These are phyloP conservation scores for Moniliophthora roreri DNA, from an alignment of 1,284 basidiomycete species.

Conservation along the genomic window DNA sequence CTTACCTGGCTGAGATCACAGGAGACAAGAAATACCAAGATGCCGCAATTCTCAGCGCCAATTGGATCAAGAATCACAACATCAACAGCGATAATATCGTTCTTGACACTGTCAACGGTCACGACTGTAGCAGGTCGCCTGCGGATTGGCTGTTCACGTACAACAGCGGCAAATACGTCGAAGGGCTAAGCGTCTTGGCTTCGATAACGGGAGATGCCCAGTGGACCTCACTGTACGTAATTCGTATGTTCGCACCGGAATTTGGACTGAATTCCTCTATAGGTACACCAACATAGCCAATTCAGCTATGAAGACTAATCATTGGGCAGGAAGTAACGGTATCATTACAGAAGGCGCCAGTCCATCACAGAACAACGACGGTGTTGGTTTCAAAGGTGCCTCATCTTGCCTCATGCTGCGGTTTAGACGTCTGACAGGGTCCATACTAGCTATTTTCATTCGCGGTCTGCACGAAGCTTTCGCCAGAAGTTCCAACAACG, in stretches of 20 bases:
- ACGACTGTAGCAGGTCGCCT: constrained; percentile 43
- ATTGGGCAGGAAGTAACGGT: constrained; percentile 45
- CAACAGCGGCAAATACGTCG: constrained; percentile 51
- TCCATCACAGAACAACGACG: constrained; percentile 39
- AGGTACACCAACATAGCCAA: constrained; percentile 40
- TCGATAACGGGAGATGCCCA: constrained; percentile 38
- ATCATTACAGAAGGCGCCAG: constrained; percentile 49
- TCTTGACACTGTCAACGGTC: constrained; percentile 44
- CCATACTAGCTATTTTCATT: constrained; percentile 39
- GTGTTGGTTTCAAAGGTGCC: constrained; percentile 49
- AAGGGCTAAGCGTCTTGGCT: constrained; percentile 44
- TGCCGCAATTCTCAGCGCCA: constrained; percentile 43
- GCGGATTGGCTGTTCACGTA: constrained; percentile 48
- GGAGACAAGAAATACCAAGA: constrained; percentile 41
- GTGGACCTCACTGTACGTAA: constrained; percentile 38
- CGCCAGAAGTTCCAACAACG: constrained; percentile 33
- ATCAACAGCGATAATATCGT: constrained; percentile 40
- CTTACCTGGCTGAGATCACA: constrained; percentile 46
- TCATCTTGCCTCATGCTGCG: not conserved
- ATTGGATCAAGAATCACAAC: constrained; percentile 47
- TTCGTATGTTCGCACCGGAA: no score
- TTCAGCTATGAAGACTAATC: constrained; percentile 37
- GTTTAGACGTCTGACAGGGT: not conserved
- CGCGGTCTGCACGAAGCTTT: constrained; percentile 47
- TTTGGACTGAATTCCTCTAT: not conserved